These are phyloP conservation scores for Arthrobotrys megalospora DNA, from an alignment of 2,329 filamentous ascomycete genomes.

Conservation along the genomic window DNA sequence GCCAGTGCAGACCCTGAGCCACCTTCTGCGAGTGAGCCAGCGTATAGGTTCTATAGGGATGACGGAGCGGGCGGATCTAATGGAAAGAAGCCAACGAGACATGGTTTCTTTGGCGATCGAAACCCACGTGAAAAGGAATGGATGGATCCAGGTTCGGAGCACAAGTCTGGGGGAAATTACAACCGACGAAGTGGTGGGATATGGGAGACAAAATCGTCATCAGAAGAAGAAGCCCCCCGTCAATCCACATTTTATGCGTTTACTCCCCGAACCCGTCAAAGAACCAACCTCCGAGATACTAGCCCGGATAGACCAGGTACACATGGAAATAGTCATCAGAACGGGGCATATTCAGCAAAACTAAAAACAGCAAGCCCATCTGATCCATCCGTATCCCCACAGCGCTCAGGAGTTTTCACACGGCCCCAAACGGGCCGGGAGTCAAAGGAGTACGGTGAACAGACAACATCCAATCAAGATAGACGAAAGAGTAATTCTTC, in stretches of 20 bases:
- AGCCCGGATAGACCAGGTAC: constrained; percentile 37
- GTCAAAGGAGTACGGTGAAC: constrained; percentile 29
- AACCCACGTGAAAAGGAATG: constrained; percentile 59
- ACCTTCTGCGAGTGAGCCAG: constrained; percentile 12
- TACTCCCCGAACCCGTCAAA: constrained; percentile 48
- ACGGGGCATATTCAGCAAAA: constrained; percentile 23
- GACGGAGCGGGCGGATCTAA: neutral
- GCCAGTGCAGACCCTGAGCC: constrained; percentile 31
- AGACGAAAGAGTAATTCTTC: constrained; percentile 45
- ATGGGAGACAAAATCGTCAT: constrained; percentile 55
- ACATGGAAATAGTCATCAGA: constrained; percentile 14
- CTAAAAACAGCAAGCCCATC: constrained; percentile 21
- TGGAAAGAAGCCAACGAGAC: constrained; percentile 33
- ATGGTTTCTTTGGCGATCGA: constrained; percentile 54
- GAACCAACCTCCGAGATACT: constrained; percentile 45
- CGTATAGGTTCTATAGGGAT: constrained; percentile 24
- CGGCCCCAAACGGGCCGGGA: constrained; percentile 33
- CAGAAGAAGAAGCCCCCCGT: constrained; percentile 43
- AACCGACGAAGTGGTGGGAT: constrained; percentile 30
- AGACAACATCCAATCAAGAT: constrained; percentile 26
- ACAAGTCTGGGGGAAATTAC: constrained; percentile 21
- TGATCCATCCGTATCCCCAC: constrained; percentile 37
- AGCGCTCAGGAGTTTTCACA: constrained; percentile 25
- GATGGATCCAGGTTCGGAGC: constrained; percentile 48
- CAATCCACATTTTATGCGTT: constrained; percentile 55